Evolutionary conservation across 179 eudicot genomes (phyloP), one percentile per base, ranked within the genome.

Genomic region (Sideroxylon spinosum): DNA sequence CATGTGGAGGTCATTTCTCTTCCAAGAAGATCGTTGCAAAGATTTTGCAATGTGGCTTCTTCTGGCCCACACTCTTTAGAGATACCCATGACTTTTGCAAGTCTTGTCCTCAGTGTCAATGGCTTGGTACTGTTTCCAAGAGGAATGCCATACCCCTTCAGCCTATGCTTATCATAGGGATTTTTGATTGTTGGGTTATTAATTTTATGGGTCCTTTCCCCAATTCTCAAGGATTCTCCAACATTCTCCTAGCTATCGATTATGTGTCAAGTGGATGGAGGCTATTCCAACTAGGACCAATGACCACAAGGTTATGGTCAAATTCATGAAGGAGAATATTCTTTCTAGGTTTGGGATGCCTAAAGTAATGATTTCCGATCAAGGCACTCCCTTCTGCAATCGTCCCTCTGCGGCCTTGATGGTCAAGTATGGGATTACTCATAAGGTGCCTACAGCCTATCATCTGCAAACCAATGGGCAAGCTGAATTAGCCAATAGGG

Each of bases 171-270:
- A 53, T 7, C 0, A 60, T 25, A 3, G 70, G 77, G 14, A 6
- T 66, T 4, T 81, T 77, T 76, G 70, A 80, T 22, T 70, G 61
- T 17, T 80, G 76, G 76, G 76, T 74, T 0, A 53, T 76, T 16
- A 76, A 76, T 12, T 81, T 71, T 3, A 64, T 75, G 63, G 80
- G 72, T 1, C 77, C 75, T 8, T 80, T 80, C 22, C 72, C 79
- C 4, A 11, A 0, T 14, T 75, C 76, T 0, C 48, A 20, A 68
- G 64, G 76, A 4, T 6, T 19, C 23, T 0, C 13, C 17, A 75
- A 76, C 16, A 76, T 80, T 19, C 32, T 80, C 0, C 5, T 80
- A 9, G 62, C 55, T 7, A 52, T 80, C 1, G 78, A 80, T 19
- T 80, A 80, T 14, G 49, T 68, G 2, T 67, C 82, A 80, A 75